A percentile compares a stretch with the other conserved stretches of the same genome.
Conservation (phyloP, 176 grass and related monocot species). For the Coix lacrymajobi region DNA sequence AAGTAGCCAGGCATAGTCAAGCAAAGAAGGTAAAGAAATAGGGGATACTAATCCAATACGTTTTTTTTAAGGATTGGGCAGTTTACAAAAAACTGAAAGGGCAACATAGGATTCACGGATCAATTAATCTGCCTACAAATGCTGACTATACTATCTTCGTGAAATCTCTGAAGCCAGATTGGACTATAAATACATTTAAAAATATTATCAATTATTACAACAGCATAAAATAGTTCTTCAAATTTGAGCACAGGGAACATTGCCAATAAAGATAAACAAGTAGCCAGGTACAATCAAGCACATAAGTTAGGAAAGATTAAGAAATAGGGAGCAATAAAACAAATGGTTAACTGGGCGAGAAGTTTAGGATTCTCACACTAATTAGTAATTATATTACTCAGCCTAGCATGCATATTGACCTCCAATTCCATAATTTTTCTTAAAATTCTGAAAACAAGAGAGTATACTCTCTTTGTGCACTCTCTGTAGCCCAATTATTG, state of each 20-base stretch:
- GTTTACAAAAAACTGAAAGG: not conserved
- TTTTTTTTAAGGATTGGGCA: not conserved
- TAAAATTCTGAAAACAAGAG: not conserved
- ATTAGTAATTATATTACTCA: not conserved
- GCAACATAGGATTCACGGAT: not conserved
- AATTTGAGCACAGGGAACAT: not conserved
- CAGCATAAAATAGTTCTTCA: not conserved
- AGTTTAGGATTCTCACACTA: not conserved
- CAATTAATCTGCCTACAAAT: not conserved
- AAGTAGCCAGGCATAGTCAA: not conserved
- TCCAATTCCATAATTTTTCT: not conserved
- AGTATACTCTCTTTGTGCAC: not conserved
- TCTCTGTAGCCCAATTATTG: not conserved
- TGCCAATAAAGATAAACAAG: not conserved
- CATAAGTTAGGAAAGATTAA: not conserved
- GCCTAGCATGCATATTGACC: not conserved
- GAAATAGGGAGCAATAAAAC: not conserved
- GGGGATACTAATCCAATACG: not conserved
- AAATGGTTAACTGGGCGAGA: not conserved
- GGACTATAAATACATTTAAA: not conserved
- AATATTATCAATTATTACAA: not conserved
- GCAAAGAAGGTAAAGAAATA: not conserved
- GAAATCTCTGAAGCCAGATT: not conserved
- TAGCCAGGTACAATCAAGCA: not conserved
- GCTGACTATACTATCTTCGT: not conserved